Conservation (phyloP, 345 rosid species). For the Eucalyptus pauciflora region DNA sequence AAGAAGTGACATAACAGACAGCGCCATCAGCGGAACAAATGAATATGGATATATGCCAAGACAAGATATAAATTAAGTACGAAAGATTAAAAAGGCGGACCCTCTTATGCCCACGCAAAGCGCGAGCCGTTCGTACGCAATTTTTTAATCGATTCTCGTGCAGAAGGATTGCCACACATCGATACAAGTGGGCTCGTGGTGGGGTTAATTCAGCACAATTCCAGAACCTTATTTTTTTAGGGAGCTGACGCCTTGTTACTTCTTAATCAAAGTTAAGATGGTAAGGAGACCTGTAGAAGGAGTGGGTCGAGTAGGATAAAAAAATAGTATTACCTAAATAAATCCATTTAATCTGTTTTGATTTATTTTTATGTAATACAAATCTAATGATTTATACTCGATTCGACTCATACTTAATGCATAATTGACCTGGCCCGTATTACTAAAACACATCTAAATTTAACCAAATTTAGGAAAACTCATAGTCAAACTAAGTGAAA, state of each 20-base stretch:
- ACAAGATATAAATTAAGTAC: neutral
- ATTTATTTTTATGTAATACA: too few species aligned
- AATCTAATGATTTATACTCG: too few species aligned
- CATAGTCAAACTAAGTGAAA: neutral
- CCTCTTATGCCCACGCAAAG: neutral
- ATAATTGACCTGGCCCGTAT: too few species aligned
- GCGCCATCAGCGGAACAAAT: neutral
- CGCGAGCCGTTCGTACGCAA: neutral
- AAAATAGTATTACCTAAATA: too few species aligned
- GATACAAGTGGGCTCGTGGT: neutral
- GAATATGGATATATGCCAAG: neutral
- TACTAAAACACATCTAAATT: too few species aligned
- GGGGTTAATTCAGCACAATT: neutral
- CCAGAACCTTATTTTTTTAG: neutral
- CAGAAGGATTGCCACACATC: neutral
- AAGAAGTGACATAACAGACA: neutral
- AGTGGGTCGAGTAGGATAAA: neutral
- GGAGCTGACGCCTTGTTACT: neutral
- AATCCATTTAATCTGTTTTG: too few species aligned
- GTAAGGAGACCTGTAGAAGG: neutral
- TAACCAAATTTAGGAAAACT: too few species aligned
- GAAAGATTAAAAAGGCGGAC: neutral
- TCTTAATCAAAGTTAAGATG: neutral
- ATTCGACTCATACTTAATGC: rapidly evolving
- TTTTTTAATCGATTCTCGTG: neutral